Evolutionary conservation across 805 yeast genomes (phyloP), one percentile per base, ranked within the genome.

Genomic region (Starmerella gropengiesseri): DNA sequence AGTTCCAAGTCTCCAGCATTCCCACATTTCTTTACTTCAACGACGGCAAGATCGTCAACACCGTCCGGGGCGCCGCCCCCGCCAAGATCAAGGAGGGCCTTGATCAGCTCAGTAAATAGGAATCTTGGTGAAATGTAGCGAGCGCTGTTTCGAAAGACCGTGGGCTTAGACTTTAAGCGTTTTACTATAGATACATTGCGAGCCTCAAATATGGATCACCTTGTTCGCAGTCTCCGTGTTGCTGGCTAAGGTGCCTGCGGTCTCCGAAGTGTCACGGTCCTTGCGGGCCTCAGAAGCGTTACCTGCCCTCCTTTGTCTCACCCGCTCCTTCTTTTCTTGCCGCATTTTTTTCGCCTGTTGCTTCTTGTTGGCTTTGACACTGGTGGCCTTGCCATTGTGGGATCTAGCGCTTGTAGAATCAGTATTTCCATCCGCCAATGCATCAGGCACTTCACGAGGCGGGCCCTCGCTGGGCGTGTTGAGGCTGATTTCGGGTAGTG

Each of bases 31-130:
- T 85, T 50, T 75, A 83, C 65, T 78, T 81, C 77, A 87, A 83
- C 73, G 70, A 71, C 51, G 96, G 96, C 59, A 66, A 79, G 67
- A 75, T 75, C 57, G 76, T 85, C 51, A 75, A 76, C 61, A 80
- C 74, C 63, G 81, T 87, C 45, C 75, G 82, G 53, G 96, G 96
- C 66, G 95, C 94, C 56, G 81, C 84, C 72, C 84, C 93, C 57
- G 53, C 53, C 30, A 49, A 54, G 51, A 49, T 62, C 52, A 52
- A 52, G 52, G 77, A 77, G 61, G 81, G 80, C 51, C 73, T 86
- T 62, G 82, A 83, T 70, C 74, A 75, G 44, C 48, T 51, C 48
- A 62, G 55, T n/a, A 34, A 34, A 20, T 34, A 34, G 23, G n/a
- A 7, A 12, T n/a, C n/a, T n/a, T n/a, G n/a, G n/a, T n/a, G n/a